Evolutionary conservation across 139 green algal species (phyloP), one percentile per base, ranked within the genome.

Genomic region (Chara braunii): DNA sequence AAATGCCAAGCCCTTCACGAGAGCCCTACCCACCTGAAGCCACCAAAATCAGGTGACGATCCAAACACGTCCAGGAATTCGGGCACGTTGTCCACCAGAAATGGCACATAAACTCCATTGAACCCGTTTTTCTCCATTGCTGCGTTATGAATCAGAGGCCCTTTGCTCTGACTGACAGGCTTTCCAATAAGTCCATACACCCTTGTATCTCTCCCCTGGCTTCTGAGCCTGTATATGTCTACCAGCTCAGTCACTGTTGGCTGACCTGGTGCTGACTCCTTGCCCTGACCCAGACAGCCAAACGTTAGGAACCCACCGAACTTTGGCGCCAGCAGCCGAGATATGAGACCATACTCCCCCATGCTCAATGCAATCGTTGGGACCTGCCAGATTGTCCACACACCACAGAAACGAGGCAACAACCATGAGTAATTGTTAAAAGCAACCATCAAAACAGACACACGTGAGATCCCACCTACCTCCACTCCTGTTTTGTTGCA

Each of bases 221-320:
- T 0, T 3, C 7, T n/a, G 36, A 72, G 37, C n/a, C 84, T 52
- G 78, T 89, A 94, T 56, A 86, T 78, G 43, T 80, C 60, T 48
- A 24, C 61, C 50, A 67, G 45, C 52, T 83, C 64, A 34, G 48
- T 9, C 3, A 90, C 73, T 34, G 72, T 83, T 2, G 86, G 83
- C 80, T 94, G 87, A 7, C 87, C 87, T 0, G 86, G 85, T 0
- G 87, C 87, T 3, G 76, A 86, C 56, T 83, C 74, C 3, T 24
- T 56, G 5, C 79, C 88, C 4, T 79, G 74, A n/a, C 59, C 70
- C 34, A 97, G 77, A 0, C 87, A 81, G 0, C 86, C 92, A 85
- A 98, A 98, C 0, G 92, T 98, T 7, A 98, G 80, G 69, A 84
- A 88, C 31, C 83, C 88, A 22, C 93, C 91, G 70, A 87, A 96